Evolutionary conservation across 768 basidiomycete genomes (phyloP), one percentile per base, ranked within the genome.

Genomic region (Rhizopogon salebrosus): DNA sequence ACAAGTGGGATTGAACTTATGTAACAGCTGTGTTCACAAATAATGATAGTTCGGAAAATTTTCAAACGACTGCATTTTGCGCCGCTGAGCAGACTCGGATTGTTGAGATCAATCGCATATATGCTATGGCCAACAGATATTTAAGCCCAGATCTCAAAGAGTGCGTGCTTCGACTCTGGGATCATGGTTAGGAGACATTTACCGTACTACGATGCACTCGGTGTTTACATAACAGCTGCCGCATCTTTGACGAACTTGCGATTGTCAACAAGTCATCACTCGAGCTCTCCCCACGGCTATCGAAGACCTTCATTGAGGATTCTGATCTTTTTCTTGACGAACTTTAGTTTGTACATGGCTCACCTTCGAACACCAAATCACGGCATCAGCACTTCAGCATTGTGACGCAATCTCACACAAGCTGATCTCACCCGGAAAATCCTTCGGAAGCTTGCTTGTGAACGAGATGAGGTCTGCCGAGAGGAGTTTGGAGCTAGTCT

Each of bases 111-210:
- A 1, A 9, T 9, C 1, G 8, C 7, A 29, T 26, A 29, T 29
- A 29, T 9, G 27, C 27, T 29, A 61, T 63, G 62, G 62, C 48
- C 31, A 60, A 67, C 40, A 48, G 57, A 16, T 43, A 48, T 22
- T 66, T 69, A 46, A 63, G 65, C 37, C 9, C 48, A 26, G 62
- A 70, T 39, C 37, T 69, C 41, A 67, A 70, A 50, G 61, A 65
- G 20, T 58, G 58, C 18, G 60, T 56, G 13, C 54, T 70, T 14
- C 18, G 38, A 8, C 58, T 66, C 7, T 63, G 57, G 54, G 52
- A 62, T 20, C 27, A 49, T 41, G 63, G 64, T 2, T 67, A 61
- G 59, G 45, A 1, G 54, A 61, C 2, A 66, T 68, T 11, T 38
- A n/a, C n/a, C n/a, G n/a, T n/a, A n/a, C n/a, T n/a, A 24, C 9